Percentiles rank a stretch among this genome's conserved stretches.
Conservation (phyloP, 306 rosid genomes). For the Glycine soja region DNA sequence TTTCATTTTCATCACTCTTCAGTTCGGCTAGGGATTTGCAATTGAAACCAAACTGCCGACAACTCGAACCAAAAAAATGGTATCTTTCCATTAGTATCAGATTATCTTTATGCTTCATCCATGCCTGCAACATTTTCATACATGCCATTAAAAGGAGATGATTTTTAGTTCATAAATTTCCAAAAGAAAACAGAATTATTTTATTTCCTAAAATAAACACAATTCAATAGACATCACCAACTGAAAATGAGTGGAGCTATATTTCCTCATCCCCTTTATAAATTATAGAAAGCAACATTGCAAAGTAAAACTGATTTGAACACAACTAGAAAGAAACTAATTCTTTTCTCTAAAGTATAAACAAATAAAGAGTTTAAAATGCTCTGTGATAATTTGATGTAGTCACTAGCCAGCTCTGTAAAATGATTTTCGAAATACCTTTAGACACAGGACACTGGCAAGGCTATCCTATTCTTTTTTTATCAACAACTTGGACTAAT, state of each 20-base stretch:
- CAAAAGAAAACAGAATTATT: background rate
- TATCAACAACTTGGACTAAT: background rate
- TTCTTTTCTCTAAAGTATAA: background rate
- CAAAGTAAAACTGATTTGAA: slow-evolving; percentile 13
- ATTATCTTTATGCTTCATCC: slow-evolving; percentile 85
- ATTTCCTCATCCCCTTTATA: background rate
- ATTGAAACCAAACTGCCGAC: slow-evolving; percentile 73
- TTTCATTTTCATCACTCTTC: slow-evolving; percentile 78
- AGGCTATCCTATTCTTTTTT: background rate
- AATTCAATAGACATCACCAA: slow-evolving; percentile 9
- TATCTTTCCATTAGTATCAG: slow-evolving; percentile 90
- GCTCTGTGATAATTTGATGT: background rate
- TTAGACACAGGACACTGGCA: background rate
- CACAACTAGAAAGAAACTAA: background rate
- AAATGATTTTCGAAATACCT: background rate
- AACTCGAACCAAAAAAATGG: slow-evolving; percentile 91
- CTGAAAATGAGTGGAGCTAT: background rate
- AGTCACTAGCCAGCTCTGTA: background rate
- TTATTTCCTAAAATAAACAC: background rate
- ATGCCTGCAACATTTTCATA: slow-evolving; percentile 66
- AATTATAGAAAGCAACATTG: slow-evolving; percentile 7
- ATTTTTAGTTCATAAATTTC: slow-evolving; percentile 12
- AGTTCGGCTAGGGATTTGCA: slow-evolving; percentile 81
- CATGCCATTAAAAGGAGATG: slow-evolving; percentile 14
- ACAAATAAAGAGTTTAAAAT: background rate